Evolutionary conservation across 306 rosid genomes (phyloP), one percentile per base, ranked within the genome.

Genomic region (Potentilla sterilis): DNA sequence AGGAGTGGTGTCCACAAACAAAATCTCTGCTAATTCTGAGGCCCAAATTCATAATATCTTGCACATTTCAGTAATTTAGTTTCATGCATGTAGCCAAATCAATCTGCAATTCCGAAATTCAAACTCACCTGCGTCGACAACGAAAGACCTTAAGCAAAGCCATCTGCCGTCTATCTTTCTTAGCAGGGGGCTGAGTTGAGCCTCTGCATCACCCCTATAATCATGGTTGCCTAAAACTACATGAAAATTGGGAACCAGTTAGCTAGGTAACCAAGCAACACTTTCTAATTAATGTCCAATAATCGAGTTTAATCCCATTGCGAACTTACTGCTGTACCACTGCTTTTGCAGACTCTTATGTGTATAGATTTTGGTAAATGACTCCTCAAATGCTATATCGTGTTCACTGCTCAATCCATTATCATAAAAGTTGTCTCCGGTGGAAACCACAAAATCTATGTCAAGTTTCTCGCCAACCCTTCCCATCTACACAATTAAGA

Each of bases 151-250:
- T 57, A 81, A 48, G 80, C 97, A 95, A 69, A 85, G 55, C 96
- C 97, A 95, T 83, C 96, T 86, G 5, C 79, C 67, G 44, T 94
- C 97, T 55, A 83, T 54, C 76, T 82, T 46, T 41, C 44, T 82
- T 3, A 90, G 73, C 40, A 77, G 35, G 9, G 89, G 96, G 73
- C 91, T 91, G 37, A 92, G 51, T 57, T 94, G 97, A 15, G 97
- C 98, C 78, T 83, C 91, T 57, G 83, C 96, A 74, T 92, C 80
- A 32, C 98, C 98, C 44, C 98, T 86, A 55, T 91, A 94, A 74
- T 90, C 98, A 82, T 92, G 98, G 85, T 94, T 91, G 1, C 98
- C 98, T 85, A 94, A 77, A 77, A 92, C 98, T 94, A 85, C 77
- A 57, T 64, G 13, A n/a, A 64, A 64, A 64, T 64, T 8, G 4